A percentile compares a stretch with the other conserved stretches of the same genome.
phyloP scores from a whole-genome alignment of 108 stramenopile species.

The Fragilaria crotonensis region DNA sequence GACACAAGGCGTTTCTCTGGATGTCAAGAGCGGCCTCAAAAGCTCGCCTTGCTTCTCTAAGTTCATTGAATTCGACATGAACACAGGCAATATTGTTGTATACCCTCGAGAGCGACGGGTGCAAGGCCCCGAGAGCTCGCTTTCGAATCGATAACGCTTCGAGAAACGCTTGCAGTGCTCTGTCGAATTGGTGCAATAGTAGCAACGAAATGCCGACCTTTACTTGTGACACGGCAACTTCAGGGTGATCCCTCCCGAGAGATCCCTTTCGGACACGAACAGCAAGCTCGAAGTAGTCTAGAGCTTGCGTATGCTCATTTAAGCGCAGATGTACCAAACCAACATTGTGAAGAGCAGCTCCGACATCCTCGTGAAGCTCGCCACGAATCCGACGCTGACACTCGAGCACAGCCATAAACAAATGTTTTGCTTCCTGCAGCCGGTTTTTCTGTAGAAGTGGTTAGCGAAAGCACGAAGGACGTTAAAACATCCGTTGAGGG shows the following conservation, averaged over 20 bases:
- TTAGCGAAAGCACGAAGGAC: conserved; percentile 19
- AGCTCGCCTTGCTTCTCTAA: conserved; percentile 29
- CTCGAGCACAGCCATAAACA: conserved; percentile 32
- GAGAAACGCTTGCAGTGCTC: conserved; percentile 38
- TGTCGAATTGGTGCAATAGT: conserved; percentile 39
- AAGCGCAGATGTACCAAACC: conserved; percentile 36
- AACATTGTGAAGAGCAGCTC: conserved; percentile 43
- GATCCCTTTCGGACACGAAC: conserved; percentile 40
- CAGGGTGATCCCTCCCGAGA: conserved; percentile 39
- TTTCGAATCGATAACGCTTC: conserved; percentile 47
- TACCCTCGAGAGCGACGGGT: conserved; percentile 38
- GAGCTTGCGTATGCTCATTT: conserved; percentile 29
- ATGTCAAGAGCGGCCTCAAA: conserved; percentile 49
- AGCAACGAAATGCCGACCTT: conserved; percentile 44
- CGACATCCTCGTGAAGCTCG: conserved; percentile 35
- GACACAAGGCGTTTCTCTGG: conserved; percentile 33
- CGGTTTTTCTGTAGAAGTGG: conserved; percentile 12
- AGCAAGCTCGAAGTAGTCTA: conserved; percentile 47
- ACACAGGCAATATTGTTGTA: conserved; percentile 66
- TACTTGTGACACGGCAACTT: conserved; percentile 46
- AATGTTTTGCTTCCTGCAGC: conserved; percentile 22
- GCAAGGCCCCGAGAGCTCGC: conserved; percentile 32
- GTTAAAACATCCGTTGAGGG: conserved; percentile 8
- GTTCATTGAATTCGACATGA: conserved; percentile 41
- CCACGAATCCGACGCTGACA: conserved; percentile 28